Evolutionary conservation across 768 basidiomycete genomes (phyloP).

Genomic region (Phaeotremella fagi): DNA sequence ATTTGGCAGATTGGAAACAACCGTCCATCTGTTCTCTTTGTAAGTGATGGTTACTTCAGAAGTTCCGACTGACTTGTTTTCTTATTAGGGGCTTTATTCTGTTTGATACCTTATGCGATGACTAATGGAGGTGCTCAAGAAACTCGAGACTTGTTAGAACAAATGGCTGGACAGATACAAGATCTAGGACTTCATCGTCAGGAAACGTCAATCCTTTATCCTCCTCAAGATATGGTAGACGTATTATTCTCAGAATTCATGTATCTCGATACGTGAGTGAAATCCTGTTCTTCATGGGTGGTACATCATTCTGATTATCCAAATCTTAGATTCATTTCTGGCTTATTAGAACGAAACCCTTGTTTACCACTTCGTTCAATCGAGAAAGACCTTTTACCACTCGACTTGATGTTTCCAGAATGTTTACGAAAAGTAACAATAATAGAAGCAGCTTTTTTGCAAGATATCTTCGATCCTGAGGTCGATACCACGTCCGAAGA

Average conservation of each 20-base stretch:
- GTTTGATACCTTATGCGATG: slow-evolving; percentile 4
- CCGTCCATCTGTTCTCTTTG: slow-evolving; percentile 7
- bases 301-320: neutral
- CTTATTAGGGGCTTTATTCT: slow-evolving; percentile 13
- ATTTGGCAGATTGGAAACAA: slow-evolving; percentile 3
- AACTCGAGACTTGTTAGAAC: slow-evolving; percentile 1
- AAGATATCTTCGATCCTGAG: slow-evolving; percentile 1
- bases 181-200: slow-evolving; percentile 11
- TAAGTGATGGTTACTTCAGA: neutral
- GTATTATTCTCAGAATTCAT: slow-evolving; percentile 1
- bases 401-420: neutral
- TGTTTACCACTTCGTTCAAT: slow-evolving; percentile 1
- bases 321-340: neutral
- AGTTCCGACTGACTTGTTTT: neutral
- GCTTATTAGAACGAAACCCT: neutral
- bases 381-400: neutral
- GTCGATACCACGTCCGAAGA: slow-evolving; percentile 6
- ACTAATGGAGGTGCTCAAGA: slow-evolving; percentile 10
- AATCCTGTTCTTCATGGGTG: neutral
- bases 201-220: slow-evolving; percentile 8
- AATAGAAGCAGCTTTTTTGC: slow-evolving; percentile 3
- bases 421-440: neutral
- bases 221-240: slow-evolving; percentile 10
- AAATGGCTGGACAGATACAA: slow-evolving; percentile 8
- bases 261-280: slow-evolving; percentile 16